Evolutionary conservation across 768 basidiomycete species (phyloP).

Genomic region (Myochromella boudieri): DNA sequence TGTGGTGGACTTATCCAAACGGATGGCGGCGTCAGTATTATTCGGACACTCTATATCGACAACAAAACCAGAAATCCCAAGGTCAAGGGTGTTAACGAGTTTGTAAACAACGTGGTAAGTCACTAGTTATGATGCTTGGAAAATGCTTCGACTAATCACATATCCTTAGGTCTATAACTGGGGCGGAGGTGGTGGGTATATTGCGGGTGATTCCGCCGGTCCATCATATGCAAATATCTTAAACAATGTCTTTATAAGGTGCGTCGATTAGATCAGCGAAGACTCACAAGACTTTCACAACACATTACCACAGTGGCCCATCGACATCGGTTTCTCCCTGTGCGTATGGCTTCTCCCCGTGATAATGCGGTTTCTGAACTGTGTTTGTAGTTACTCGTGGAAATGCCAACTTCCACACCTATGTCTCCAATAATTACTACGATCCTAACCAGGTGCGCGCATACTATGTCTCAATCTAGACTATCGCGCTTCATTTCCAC

Average conservation of each 20-base stretch:
- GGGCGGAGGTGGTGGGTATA: slow-evolving; percentile 34
- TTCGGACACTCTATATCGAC: slow-evolving; percentile 35
- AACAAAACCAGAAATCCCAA: slow-evolving; percentile 37
- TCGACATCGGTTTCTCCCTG: slow-evolving; percentile 29
- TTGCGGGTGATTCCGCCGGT: slow-evolving; percentile 35
- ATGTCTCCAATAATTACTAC: slow-evolving; percentile 33
- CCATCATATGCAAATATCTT: slow-evolving; percentile 32
- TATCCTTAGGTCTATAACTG: slow-evolving; percentile 32
- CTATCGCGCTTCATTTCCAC: background rate
- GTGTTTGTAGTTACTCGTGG: slow-evolving; percentile 31
- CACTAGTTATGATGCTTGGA: background rate
- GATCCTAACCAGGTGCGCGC: slow-evolving; percentile 27
- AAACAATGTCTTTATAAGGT: slow-evolving; percentile 35
- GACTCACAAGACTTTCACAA: background rate
- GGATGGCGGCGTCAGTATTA: slow-evolving; percentile 33
- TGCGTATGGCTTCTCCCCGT: slow-evolving; percentile 6
- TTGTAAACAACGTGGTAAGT: slow-evolving; percentile 35
- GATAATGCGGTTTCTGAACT: background rate
- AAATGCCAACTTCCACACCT: slow-evolving; percentile 36
- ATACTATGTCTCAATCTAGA: background rate
- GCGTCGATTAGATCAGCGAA: background rate
- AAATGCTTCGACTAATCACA: background rate
- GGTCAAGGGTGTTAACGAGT: slow-evolving; percentile 37
- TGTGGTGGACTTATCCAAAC: slow-evolving; percentile 37
- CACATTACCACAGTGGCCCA: slow-evolving; percentile 22